Percentiles rank a stretch among this genome's conserved stretches.
Evolutionary conservation across 2,329 filamentous ascomycete species (phyloP).

Genomic region (Diaporthe amygdali): DNA sequence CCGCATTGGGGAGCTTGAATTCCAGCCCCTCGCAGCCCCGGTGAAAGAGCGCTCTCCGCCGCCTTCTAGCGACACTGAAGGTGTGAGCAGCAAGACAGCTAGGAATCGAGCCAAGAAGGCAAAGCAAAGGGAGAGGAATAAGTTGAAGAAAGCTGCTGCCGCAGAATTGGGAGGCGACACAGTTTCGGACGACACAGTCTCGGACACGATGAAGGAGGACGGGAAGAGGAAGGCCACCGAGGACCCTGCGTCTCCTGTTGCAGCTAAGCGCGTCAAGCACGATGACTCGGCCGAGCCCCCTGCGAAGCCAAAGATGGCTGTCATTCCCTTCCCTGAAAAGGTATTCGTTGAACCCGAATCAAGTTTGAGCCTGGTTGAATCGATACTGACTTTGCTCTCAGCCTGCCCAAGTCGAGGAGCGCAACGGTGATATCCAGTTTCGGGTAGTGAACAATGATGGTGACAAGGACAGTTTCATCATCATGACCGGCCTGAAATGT

Average conservation of each 20-base stretch:
- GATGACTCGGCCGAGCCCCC: slow-evolving; percentile 49
- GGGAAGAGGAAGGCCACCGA: slow-evolving; percentile 76
- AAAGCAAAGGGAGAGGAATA: background rate
- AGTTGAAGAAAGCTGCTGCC: slow-evolving; percentile 6
- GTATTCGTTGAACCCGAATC: slow-evolving; percentile 45
- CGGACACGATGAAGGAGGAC: slow-evolving; percentile 43
- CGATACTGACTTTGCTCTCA: slow-evolving; percentile 41
- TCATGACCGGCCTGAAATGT: slow-evolving; percentile 93
- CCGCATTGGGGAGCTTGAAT: slow-evolving; percentile 7
- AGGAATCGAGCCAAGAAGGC: slow-evolving; percentile 12
- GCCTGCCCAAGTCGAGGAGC: slow-evolving; percentile 92
- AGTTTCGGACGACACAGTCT: background rate
- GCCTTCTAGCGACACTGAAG: background rate
- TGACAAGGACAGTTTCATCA: slow-evolving; percentile 85
- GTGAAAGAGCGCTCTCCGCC: background rate
- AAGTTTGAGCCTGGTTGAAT: background rate
- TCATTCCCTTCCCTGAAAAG: slow-evolving; percentile 88
- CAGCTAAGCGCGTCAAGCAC: slow-evolving; percentile 70
- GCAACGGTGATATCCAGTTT: slow-evolving; percentile 93
- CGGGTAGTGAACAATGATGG: slow-evolving; percentile 98
- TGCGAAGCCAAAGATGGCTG: slow-evolving; percentile 62
- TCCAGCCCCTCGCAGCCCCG: slow-evolving; percentile 10
- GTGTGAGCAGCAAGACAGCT: background rate
- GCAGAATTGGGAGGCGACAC: background rate
- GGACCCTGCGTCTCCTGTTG: slow-evolving; percentile 65